A percentile compares a stretch with the other conserved stretches of the same genome.
Evolutionary conservation across 331 rosid species (phyloP).

Genomic region (Spiraea crenata): DNA sequence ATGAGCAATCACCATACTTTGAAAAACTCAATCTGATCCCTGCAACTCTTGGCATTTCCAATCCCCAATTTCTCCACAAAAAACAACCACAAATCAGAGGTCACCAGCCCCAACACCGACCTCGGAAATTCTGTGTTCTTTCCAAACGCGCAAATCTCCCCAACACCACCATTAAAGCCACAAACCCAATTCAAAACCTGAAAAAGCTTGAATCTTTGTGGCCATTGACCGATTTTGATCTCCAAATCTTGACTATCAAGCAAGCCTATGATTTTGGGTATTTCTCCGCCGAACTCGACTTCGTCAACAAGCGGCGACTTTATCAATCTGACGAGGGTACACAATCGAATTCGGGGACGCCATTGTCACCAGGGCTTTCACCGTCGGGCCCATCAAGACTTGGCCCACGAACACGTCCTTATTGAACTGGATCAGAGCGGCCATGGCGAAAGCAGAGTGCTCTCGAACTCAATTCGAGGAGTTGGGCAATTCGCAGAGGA

Average conservation of each 20-base stretch:
- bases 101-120: too few relatives aligned
- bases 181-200: too few relatives aligned
- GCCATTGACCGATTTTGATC: too few relatives aligned
- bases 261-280: constrained; percentile 46
- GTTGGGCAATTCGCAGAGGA: constrained; percentile 39
- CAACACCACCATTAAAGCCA: too few relatives aligned
- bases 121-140: too few relatives aligned
- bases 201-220: too few relatives aligned
- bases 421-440: constrained; percentile 63
- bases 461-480: constrained; percentile 45
- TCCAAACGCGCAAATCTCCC: too few relatives aligned
- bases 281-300: constrained; percentile 59
- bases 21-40: too few relatives aligned
- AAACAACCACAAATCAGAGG: too few relatives aligned
- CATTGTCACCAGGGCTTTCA: constrained; percentile 45
- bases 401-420: constrained; percentile 89
- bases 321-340: constrained; percentile 49
- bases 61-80: too few relatives aligned
- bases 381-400: constrained; percentile 60
- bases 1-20: too few relatives aligned
- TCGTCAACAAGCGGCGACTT: constrained; percentile 88
- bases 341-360: constrained; percentile 49
- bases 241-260: constrained; percentile 33
- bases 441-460: constrained; percentile 40
- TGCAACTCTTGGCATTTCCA: too few relatives aligned